Conservation (phyloP, 352 stramenopile species). For the Phytophthora sp. region DNA sequence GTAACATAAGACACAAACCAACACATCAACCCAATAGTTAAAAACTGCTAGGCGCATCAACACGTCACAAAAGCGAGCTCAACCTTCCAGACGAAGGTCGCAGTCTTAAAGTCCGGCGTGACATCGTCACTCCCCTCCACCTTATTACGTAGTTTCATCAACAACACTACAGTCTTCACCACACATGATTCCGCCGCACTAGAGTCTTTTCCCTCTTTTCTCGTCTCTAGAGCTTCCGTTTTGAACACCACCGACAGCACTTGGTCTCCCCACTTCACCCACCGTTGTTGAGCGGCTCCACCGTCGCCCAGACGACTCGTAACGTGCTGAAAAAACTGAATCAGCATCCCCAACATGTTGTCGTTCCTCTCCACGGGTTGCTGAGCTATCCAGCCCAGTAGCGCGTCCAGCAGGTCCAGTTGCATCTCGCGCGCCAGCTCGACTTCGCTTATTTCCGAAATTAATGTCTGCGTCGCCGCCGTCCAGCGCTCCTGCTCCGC, state of each 20-base stretch:
- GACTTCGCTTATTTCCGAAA: slow-evolving; percentile 32
- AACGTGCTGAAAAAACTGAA: slow-evolving; percentile 23
- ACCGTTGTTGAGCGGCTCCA: slow-evolving; percentile 19
- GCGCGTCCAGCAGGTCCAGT: slow-evolving; percentile 25
- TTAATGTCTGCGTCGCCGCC: neutral
- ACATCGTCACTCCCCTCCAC: slow-evolving; percentile 14
- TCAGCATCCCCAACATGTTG: slow-evolving; percentile 2
- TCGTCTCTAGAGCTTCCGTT: slow-evolving; percentile 1
- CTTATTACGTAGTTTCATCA: slow-evolving; percentile 31
- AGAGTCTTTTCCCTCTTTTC: neutral
- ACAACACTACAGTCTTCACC: slow-evolving; percentile 14
- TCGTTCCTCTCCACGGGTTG: neutral
- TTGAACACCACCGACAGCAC: slow-evolving; percentile 25
- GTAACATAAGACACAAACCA: neutral
- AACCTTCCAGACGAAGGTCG: slow-evolving; percentile 66
- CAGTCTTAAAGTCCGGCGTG: slow-evolving; percentile 37
- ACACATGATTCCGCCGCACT: no score
- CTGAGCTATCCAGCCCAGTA: slow-evolving; percentile 14
- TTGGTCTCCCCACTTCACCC: slow-evolving; percentile 36
- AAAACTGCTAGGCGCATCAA: no score
- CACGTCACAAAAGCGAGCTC: neutral
- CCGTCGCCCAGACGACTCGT: slow-evolving; percentile 11
- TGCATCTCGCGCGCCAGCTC: neutral
- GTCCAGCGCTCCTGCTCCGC: slow-evolving; percentile 20
- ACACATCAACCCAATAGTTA: neutral